These are phyloP conservation scores for Dunaliella sp. DNA, from an alignment of 139 green algal genomes.

Conservation along the genomic window DNA sequence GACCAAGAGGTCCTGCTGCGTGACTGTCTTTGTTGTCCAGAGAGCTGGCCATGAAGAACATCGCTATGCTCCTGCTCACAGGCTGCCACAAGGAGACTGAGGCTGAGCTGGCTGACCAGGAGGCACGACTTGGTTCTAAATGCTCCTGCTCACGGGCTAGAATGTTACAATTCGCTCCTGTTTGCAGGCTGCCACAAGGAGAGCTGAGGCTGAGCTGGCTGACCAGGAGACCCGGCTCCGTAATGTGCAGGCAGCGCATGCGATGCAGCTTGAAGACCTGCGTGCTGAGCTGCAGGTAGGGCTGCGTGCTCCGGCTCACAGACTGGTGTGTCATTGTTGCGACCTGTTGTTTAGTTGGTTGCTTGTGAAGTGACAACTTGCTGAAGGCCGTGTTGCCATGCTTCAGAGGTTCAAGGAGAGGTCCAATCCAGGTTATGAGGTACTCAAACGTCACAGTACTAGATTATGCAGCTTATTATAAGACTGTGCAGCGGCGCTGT, in stretches of 20 bases:
- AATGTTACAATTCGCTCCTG: too few species aligned
- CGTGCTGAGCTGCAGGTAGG: conserved; percentile 1
- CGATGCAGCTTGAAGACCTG: neutral
- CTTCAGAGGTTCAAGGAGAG: neutral
- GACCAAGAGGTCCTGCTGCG: too few species aligned
- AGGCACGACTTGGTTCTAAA: neutral
- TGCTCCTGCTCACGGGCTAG: too few species aligned
- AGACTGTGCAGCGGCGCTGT: neutral
- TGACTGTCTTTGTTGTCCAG: too few species aligned
- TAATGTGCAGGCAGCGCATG: neutral
- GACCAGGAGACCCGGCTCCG: neutral
- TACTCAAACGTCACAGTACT: neutral
- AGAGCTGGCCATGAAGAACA: too few species aligned
- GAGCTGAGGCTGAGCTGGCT: conserved; percentile 5
- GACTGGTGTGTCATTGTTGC: neutral
- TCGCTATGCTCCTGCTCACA: neutral
- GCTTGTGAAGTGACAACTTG: neutral
- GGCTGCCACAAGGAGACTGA: too few species aligned
- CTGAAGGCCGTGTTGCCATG: neutral
- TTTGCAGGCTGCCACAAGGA: neutral
- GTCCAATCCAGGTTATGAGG: neutral
- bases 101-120: too few species aligned
- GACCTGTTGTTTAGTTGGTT: neutral
- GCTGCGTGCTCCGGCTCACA: neutral
- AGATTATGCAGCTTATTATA: neutral